Conservation (phyloP, 2,329 filamentous ascomycete species). For the Penicillium sp. region DNA sequence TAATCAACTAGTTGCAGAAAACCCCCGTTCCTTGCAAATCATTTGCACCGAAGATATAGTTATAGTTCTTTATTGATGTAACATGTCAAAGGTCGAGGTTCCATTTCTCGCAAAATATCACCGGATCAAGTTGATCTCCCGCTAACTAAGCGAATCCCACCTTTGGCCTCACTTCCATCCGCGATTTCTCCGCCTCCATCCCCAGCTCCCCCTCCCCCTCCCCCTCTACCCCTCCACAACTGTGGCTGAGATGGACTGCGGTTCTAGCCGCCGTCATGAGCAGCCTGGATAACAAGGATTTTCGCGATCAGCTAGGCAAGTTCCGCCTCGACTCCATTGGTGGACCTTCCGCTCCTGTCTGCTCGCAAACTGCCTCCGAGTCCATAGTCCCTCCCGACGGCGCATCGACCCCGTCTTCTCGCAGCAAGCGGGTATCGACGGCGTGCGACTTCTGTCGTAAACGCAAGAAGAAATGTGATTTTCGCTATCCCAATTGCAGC, state of each 20-base stretch:
- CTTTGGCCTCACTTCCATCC: background rate
- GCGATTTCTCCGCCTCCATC: background rate
- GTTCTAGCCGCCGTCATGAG: constrained; percentile 29
- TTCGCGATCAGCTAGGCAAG: constrained; percentile 33
- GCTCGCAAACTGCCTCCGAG: constrained; percentile 7
- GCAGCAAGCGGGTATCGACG: constrained; percentile 38
- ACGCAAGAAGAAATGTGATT: constrained; percentile 42
- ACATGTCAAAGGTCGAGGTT: background rate
- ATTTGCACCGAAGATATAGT: background rate
- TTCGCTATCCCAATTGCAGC: constrained; percentile 40
- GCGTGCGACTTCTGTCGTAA: constrained; percentile 42
- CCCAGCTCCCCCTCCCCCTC: background rate
- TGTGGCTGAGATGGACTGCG: constrained; percentile 27
- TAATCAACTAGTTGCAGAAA: background rate
- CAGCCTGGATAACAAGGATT: constrained; percentile 28
- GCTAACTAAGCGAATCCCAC: constrained; percentile 6
- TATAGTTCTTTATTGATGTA: background rate
- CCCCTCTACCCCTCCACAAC: background rate
- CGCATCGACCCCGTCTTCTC: constrained; percentile 16
- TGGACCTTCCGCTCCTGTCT: constrained; percentile 10
- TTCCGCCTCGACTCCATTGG: constrained; percentile 28
- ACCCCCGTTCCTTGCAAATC: constrained; percentile 4
- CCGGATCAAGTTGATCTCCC: constrained; percentile 2
- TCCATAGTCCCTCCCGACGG: constrained; percentile 9
- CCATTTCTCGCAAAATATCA: constrained; percentile 7